Base-by-base conservation (phyloP, 371 early-diverging fungal species). In the Mortierella sp. region DNA sequence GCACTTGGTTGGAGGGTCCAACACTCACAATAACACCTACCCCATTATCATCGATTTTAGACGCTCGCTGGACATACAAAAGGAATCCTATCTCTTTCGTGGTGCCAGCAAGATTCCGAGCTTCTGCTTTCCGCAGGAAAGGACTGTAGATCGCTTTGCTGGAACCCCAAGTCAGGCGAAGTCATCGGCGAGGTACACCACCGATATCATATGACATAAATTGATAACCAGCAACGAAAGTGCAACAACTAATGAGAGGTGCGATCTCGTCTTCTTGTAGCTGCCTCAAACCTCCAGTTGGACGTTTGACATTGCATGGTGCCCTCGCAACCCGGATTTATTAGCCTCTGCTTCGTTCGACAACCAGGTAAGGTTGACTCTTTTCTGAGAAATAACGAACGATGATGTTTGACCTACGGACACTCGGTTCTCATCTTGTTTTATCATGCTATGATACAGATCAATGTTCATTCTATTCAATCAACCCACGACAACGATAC, bases 291-390 rank as follows among this genome's bases (percentile, higher is more conserved):
- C 88, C 58, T 82, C 84, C 68, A 95, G 95, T 81, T 96, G 96
- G 95, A 83, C 92, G 16, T 95, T 95, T 80, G 94, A 96, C 67
- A 95, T 92, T 24, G 94, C 93, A 67, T 96, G 96, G 95, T 95
- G 93, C 72, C 91, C 93, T 49, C 81, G 90, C 34, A 96, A 98
- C 78, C 98, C 98, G 5, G 95, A 96, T 64, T 79, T 94, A 42
- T 80, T 95, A 47, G 89, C 90, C 28, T 87, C 93, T 42, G 89
- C 95, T 6, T 94, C 94, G 1, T 96, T 93, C 66, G 97, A 96
- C 82, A 96, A 95, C 21, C 86, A 88, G 72, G 90, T 94, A 84
- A 50, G 8, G 21, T n/a, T 10, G 34, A 34, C 4, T 10, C 10
- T 34, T 10, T 10, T 34, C 34, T 10, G 34, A 4, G 4, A 10